Evolutionary conservation across 2,329 filamentous ascomycete genomes (phyloP).

Genomic region (Talaromyces atroroseus): DNA sequence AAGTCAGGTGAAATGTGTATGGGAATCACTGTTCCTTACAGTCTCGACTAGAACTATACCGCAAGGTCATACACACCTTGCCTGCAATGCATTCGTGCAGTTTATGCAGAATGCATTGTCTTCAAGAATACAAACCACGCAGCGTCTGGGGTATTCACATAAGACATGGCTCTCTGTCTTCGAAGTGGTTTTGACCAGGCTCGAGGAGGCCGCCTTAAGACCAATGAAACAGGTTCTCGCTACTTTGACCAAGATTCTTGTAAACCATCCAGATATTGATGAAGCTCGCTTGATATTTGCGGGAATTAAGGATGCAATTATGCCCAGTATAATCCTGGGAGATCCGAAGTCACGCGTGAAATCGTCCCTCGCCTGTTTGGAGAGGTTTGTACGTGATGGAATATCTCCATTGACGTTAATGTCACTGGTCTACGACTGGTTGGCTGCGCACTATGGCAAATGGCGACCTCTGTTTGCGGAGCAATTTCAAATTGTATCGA

Average conservation of each 20-base stretch:
- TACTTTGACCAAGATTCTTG: constrained; percentile 33
- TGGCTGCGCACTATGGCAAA: constrained; percentile 23
- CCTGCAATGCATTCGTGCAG: constrained; percentile 41
- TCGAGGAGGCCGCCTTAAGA: constrained; percentile 40
- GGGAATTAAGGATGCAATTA: constrained; percentile 22
- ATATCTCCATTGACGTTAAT: constrained; percentile 29
- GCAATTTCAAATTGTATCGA: constrained; percentile 27
- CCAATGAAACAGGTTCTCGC: constrained; percentile 41
- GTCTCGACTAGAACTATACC: constrained; percentile 35
- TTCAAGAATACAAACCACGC: constrained; percentile 28
- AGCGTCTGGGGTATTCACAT: constrained; percentile 28
- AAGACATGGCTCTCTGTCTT: constrained; percentile 38
- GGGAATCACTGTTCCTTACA: constrained; percentile 38
- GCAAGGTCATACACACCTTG: constrained; percentile 35
- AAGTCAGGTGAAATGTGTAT: constrained; percentile 32
- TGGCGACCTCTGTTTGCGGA: constrained; percentile 31
- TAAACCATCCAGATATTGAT: constrained; percentile 21
- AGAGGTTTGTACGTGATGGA: constrained; percentile 34
- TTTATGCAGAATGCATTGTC: constrained; percentile 36
- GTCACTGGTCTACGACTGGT: constrained; percentile 27
- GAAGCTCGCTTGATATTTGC: constrained; percentile 21
- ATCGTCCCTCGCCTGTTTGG: constrained; percentile 31
- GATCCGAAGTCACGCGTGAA: constrained; percentile 37
- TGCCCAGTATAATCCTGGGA: constrained; percentile 35
- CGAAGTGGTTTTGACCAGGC: constrained; percentile 35